Conservation (phyloP, 805 yeast genomes). For the Barnettozyma salicaria region DNA sequence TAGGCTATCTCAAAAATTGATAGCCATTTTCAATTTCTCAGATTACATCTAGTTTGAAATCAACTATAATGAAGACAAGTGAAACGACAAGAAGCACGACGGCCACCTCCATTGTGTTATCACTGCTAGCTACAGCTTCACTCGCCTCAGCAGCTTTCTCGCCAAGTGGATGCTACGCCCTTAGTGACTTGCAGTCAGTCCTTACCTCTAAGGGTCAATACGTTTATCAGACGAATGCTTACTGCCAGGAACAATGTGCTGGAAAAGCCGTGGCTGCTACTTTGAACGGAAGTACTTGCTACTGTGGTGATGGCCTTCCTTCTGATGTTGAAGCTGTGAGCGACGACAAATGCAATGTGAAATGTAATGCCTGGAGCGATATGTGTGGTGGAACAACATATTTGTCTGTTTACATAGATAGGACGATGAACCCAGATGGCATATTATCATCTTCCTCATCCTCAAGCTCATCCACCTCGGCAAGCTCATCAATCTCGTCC, state of each 20-base stretch:
- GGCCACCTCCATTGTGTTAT: slow-evolving; percentile 1
- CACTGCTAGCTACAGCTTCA: neutral
- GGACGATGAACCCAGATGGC: slow-evolving; percentile 20
- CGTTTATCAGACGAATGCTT: slow-evolving; percentile 52
- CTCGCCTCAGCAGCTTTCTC: slow-evolving; percentile 1
- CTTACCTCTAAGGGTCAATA: slow-evolving; percentile 39
- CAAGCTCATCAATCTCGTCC: slow-evolving; percentile 8
- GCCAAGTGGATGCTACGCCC: slow-evolving; percentile 32
- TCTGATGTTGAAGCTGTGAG: slow-evolving; percentile 25
- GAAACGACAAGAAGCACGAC: no score
- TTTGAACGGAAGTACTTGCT: slow-evolving; percentile 51
- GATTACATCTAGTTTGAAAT: no score
- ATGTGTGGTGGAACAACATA: slow-evolving; percentile 57
- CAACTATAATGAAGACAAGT: no score
- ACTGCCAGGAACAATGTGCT: slow-evolving; percentile 50
- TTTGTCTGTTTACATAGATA: slow-evolving; percentile 38
- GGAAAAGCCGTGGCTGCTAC: slow-evolving; percentile 44
- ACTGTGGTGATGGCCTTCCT: slow-evolving; percentile 53
- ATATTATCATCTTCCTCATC: slow-evolving; percentile 15
- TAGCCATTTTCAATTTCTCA: no score
- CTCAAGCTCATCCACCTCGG: slow-evolving; percentile 10
- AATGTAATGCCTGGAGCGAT: slow-evolving; percentile 64
- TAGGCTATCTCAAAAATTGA: no score
- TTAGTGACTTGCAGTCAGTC: slow-evolving; percentile 21
- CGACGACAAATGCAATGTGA: slow-evolving; percentile 33